Base-by-base conservation (phyloP, 2,329 filamentous ascomycete species). In the Ophiocordyceps sinensis region DNA sequence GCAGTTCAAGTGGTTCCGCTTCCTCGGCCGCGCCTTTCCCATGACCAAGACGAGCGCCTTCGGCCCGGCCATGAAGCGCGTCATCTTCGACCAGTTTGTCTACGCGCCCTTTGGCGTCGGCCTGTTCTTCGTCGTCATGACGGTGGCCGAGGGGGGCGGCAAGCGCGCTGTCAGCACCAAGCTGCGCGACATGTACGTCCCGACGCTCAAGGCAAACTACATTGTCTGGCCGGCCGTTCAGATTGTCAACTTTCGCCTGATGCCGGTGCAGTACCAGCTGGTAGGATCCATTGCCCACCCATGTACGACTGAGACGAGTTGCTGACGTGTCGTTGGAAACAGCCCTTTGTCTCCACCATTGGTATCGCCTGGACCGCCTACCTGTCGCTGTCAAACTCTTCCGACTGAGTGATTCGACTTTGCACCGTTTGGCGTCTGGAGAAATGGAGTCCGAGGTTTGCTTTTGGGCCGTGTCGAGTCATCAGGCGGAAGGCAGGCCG, bases 291-390 rank as follows among this genome's bases (percentile, higher is more conserved):
- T 37, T 9, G 30, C 7, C 30, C 30, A 6, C 30, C 11, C 30
- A 32, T n/a, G 12, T 12, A 9, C 5, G 2, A 26, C 23, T 26
- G 23, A n/a, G 4, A 35, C 5, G 17, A 10, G n/a, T 3, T 15
- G 32, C 23, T 38, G 19, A 26, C 19, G 4, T 37, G 19, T 4
- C 7, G 4, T 7, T 7, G 7, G 34, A 3, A 6, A 6, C 29
- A 94, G 88, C 89, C 89, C 1, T 96, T 98, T 57, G 89, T 95
- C 9, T 95, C 89, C 14, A 93, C 85, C 9, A 66, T 98, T 42
- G 89, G 89, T 71, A 96, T 96, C 53, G 87, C 87, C 29, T 96
- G 89, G 91, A 96, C 91, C 11, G 89, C 88, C 17, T 98, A 95
- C 61, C 76, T 98, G 11, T 95, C 88, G 3, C 73, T 98, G 40